A percentile compares a stretch with the other conserved stretches of the same genome.
Conservation (phyloP, 2,329 filamentous ascomycete species). For the Beauveria scarabaeidicola region DNA sequence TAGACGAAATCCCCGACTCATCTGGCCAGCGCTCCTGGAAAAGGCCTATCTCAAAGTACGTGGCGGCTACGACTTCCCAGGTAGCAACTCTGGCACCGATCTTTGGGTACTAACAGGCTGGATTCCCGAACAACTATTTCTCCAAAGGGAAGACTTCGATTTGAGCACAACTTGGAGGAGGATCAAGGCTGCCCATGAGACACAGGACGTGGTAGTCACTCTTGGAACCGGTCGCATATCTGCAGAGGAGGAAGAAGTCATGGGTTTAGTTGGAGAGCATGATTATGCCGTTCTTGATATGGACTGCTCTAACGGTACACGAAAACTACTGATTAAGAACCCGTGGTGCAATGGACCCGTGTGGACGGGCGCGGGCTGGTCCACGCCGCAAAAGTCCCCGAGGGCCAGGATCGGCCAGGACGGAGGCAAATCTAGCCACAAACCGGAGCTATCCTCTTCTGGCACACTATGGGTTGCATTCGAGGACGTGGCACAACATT, state of each 20-base stretch:
- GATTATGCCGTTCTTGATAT: constrained; percentile 89
- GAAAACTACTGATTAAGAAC: constrained; percentile 80
- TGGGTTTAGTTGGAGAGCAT: constrained; percentile 82
- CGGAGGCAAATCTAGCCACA: neutral
- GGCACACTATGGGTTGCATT: constrained; percentile 94
- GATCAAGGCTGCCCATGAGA: constrained; percentile 63
- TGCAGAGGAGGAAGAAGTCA: constrained; percentile 62
- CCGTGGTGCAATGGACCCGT: constrained; percentile 82
- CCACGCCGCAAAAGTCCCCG: constrained; percentile 12
- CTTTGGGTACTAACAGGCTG: constrained; percentile 88
- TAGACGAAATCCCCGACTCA: constrained; percentile 65
- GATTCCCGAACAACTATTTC: constrained; percentile 92
- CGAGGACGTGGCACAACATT: constrained; percentile 81
- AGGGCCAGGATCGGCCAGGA: neutral
- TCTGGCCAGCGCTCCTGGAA: constrained; percentile 90
- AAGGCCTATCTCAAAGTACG: constrained; percentile 95
- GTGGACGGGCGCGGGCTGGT: constrained; percentile 48
- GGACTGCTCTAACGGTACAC: constrained; percentile 50
- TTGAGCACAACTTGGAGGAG: constrained; percentile 69
- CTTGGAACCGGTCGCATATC: constrained; percentile 82
- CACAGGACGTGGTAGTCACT: constrained; percentile 77
- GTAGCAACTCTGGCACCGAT: constrained; percentile 94
- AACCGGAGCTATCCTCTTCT: constrained; percentile 21
- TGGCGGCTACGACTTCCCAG: constrained; percentile 94
- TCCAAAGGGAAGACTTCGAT: constrained; percentile 75